Evolutionary conservation across 2,329 filamentous ascomycete species (phyloP).

Genomic region (Colletotrichum sp.): DNA sequence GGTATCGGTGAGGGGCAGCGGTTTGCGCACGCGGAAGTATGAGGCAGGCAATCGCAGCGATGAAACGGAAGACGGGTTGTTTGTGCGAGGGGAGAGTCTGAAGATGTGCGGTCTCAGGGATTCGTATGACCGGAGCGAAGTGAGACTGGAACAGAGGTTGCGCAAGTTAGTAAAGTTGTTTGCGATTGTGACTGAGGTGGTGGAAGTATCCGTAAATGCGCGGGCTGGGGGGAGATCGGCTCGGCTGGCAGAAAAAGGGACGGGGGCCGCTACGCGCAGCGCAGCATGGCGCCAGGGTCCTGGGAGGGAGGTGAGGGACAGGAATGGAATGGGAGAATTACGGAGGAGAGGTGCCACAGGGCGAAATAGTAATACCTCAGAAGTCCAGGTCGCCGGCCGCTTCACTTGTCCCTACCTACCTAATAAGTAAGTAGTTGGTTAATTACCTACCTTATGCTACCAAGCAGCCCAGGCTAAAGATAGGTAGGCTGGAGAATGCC

Average conservation of each 20-base stretch:
- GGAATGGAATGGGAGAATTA: background rate
- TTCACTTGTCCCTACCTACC: background rate
- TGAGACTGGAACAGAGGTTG: background rate
- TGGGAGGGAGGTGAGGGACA: background rate
- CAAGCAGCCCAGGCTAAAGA: background rate
- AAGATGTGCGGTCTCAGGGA: background rate
- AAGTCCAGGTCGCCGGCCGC: background rate
- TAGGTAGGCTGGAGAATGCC: background rate
- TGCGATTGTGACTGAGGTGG: background rate
- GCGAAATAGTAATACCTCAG: background rate
- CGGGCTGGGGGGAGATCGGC: conserved; percentile 1
- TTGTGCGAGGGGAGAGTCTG: background rate
- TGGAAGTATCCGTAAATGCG: conserved; percentile 3
- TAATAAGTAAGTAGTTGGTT: background rate
- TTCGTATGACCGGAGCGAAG: background rate
- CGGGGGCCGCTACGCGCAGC: background rate
- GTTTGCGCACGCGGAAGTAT: background rate
- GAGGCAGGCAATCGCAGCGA: background rate
- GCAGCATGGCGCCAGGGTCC: background rate
- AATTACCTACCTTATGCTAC: background rate
- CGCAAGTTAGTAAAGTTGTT: conserved; percentile 2
- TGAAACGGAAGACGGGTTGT: background rate
- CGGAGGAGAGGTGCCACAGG: background rate
- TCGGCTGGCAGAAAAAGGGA: background rate
- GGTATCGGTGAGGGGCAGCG: background rate